Percentiles rank a stretch among this genome's conserved stretches.
phyloP scores from a whole-genome alignment of 306 rosid species.

The Quercus agrifolia region DNA sequence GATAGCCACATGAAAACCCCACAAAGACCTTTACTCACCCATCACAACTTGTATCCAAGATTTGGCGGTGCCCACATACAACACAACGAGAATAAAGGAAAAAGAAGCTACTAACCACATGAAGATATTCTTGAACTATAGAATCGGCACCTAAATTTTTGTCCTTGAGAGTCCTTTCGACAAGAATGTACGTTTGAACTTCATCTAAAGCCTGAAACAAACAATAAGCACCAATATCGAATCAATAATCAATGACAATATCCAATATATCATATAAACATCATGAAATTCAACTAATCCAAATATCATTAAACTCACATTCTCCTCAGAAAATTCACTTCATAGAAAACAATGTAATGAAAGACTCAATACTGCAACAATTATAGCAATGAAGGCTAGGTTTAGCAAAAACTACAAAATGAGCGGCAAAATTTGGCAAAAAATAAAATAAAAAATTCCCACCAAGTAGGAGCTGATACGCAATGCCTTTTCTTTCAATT shows the following conservation, averaged over 20 bases:
- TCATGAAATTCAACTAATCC: not conserved
- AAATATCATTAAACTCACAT: not conserved
- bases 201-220: constrained; percentile 72
- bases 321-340: not conserved
- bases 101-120: constrained; percentile 53
- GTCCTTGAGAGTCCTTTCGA: constrained; percentile 48
- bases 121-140: constrained; percentile 49
- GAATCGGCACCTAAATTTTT: constrained; percentile 47
- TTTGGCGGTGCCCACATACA: not conserved
- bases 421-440: too few relatives aligned
- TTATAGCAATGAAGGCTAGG: too few relatives aligned
- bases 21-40: too few relatives aligned
- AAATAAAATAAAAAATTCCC: constrained; percentile 14
- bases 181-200: constrained; percentile 83
- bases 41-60: not conserved
- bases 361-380: not conserved
- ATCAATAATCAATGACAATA: not conserved
- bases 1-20: not conserved
- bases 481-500: constrained; percentile 73
- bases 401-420: too few relatives aligned
- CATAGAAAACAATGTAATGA: not conserved
- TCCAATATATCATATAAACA: not conserved
- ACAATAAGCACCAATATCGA: constrained; percentile 16
- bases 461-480: constrained; percentile 72
- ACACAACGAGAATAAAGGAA: not conserved